Percentiles rank a stretch among this genome's conserved stretches.
phyloP scores from a whole-genome alignment of 768 basidiomycete species.

The Auricularia heimuer region DNA sequence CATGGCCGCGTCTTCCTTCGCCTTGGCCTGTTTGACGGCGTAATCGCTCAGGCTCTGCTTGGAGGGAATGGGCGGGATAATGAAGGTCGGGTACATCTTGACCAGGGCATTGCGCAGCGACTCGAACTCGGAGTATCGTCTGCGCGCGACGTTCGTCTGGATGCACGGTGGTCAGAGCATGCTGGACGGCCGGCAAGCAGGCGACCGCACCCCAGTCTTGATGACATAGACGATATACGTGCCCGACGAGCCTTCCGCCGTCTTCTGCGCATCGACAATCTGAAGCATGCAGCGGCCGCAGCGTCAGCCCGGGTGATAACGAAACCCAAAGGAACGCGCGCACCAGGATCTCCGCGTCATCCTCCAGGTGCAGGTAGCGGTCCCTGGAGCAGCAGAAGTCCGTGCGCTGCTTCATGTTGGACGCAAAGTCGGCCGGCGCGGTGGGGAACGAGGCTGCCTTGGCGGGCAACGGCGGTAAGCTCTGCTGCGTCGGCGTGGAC shows the following conservation, averaged over 20 bases:
- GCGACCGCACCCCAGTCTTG: conserved; percentile 59
- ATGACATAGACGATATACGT: conserved; percentile 95
- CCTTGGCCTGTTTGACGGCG: conserved; percentile 92
- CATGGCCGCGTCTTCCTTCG: conserved; percentile 89
- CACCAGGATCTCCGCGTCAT: conserved; percentile 73
- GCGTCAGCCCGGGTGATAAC: neutral
- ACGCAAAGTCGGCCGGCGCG: conserved; percentile 30
- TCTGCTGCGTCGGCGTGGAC: conserved; percentile 25
- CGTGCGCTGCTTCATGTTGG: conserved; percentile 23
- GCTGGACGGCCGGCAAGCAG: conserved; percentile 9
- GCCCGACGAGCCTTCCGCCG: conserved; percentile 73
- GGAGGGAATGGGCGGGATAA: conserved; percentile 95
- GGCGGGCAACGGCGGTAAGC: conserved; percentile 6
- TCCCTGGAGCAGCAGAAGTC: conserved; percentile 75
- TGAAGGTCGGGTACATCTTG: conserved; percentile 89
- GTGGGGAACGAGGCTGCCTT: conserved; percentile 6
- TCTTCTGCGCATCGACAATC: conserved; percentile 97
- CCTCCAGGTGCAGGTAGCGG: conserved; percentile 68
- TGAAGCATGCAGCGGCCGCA: conserved; percentile 22
- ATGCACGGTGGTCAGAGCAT: conserved; percentile 4
- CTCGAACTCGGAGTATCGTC: conserved; percentile 97
- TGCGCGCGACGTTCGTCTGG: conserved; percentile 71
- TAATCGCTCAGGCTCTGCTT: conserved; percentile 95
- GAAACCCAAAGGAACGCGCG: conserved; percentile 17
- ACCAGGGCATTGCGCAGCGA: conserved; percentile 74